Base-by-base conservation (phyloP, 139 green algal genomes). In the Auxenochlorella pyrenoidosa region DNA sequence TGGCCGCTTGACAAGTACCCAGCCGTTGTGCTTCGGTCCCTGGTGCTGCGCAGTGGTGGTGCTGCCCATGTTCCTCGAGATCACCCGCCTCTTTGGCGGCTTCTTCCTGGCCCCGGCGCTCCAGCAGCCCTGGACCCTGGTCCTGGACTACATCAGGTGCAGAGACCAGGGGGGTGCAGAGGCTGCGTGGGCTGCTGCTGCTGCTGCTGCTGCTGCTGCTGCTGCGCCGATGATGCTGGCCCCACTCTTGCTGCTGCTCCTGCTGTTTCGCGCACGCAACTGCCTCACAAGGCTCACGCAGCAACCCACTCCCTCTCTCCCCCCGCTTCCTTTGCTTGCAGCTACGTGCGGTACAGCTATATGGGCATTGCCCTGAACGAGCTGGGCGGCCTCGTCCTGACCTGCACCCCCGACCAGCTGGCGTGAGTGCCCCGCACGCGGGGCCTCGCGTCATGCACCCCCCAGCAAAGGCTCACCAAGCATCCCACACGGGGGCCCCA, bases 281-380 rank as follows among this genome's bases (percentile, higher is more conserved):
- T 12, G 8, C 15, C 15, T 70, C 60, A 70, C 60, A 5, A 12
- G 60, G 24, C 60, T n/a, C n/a, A n/a, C n/a, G n/a, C n/a, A n/a
- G n/a, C n/a, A n/a, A n/a, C 60, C 60, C 66, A 1, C 41, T 79
- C 3, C 36, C 78, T 36, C 6, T 36, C 1, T 15, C 16, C 51
- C n/a, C 13, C 0, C 19, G 15, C 16, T 15, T 44, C 47, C 51
- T 34, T 26, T 22, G 5, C 2, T 15, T 76, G 63, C 80, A 85
- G 68, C 28, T 88, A 88, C 47, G 73, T 80, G 60, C 44, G 59
- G 19, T 86, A 88, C 84, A 90, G 34, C 24, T 94, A 94, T 59
- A 70, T 91, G 2, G 90, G 79, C 38, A 87, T 94, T 47, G 90
- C 89, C 1, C 86, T 92, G 3, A 94, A 93, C 51, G 90, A 95